Evolutionary conservation across 2,329 filamentous ascomycete species (phyloP).

Genomic region (Xylariaceae sp.): DNA sequence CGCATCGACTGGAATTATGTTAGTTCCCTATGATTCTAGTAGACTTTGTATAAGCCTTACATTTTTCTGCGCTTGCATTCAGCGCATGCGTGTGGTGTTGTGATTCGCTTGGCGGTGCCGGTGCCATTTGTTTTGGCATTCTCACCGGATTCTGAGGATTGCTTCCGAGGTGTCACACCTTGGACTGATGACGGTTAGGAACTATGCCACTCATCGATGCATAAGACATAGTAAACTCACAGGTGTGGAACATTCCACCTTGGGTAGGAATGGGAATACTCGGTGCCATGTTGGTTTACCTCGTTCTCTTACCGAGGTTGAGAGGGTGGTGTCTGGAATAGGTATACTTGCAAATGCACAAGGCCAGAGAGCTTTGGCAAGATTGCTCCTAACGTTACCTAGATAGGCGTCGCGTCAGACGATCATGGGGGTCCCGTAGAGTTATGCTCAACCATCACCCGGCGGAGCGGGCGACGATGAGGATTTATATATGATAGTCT

Average conservation of each 20-base stretch:
- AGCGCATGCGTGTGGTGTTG: constrained; percentile 49
- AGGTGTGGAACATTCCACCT: constrained; percentile 60
- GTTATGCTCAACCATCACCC: constrained; percentile 37
- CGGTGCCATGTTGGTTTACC: constrained; percentile 48
- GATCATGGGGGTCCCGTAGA: constrained; percentile 34
- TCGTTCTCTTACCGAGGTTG: constrained; percentile 24
- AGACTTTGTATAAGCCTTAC: constrained; percentile 41
- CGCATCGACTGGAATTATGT: constrained; percentile 63
- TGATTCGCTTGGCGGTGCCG: constrained; percentile 43
- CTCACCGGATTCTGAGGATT: constrained; percentile 49
- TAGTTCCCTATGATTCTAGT: constrained; percentile 29
- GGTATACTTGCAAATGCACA: constrained; percentile 9
- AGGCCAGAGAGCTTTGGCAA: constrained; percentile 8
- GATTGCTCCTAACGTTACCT: constrained; percentile 7
- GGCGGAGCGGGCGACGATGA: constrained; percentile 44
- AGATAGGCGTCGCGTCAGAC: constrained; percentile 12
- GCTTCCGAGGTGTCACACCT: constrained; percentile 58
- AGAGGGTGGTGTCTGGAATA: constrained; percentile 12
- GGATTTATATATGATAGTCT: constrained; percentile 49
- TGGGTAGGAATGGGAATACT: constrained; percentile 54
- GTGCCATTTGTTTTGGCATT: constrained; percentile 40
- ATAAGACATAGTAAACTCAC: constrained; percentile 30
- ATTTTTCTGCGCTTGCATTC: constrained; percentile 79
- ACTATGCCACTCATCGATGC: neutral
- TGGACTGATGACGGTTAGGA: constrained; percentile 45